These are phyloP conservation scores for Mimosa bimucronata DNA, from an alignment of 306 rosid genomes.

Conservation along the genomic window DNA sequence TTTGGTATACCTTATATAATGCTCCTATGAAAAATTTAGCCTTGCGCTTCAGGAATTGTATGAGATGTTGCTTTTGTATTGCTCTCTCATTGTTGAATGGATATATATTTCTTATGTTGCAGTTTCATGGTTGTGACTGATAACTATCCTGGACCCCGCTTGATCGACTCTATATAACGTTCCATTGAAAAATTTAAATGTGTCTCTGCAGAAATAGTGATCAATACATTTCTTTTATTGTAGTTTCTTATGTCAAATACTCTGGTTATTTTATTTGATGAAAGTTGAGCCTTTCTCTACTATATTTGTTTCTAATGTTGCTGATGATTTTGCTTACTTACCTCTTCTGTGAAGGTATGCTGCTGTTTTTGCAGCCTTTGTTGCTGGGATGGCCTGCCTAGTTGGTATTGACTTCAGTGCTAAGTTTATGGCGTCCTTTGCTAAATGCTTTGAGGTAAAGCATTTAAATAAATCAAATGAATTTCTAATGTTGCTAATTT, in stretches of 20 bases:
- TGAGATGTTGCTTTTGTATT: background rate
- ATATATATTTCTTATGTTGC: background rate
- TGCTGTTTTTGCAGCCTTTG: constrained; percentile 87
- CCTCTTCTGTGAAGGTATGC: constrained; percentile 68
- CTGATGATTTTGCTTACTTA: constrained; percentile 30
- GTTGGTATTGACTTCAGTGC: constrained; percentile 85
- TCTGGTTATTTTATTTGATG: background rate
- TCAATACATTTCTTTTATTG: background rate
- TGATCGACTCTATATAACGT: background rate
- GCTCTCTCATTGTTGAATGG: background rate
- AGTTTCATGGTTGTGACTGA: background rate
- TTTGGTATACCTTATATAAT: background rate
- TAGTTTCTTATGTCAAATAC: background rate
- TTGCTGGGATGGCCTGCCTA: constrained; percentile 84
- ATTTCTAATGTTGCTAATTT: constrained; percentile 14
- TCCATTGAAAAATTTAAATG: background rate
- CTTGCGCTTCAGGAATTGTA: background rate
- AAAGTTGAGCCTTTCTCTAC: constrained; percentile 5
- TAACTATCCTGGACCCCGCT: background rate
- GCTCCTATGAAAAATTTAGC: background rate
- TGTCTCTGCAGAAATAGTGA: background rate
- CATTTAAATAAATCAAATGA: constrained; percentile 11
- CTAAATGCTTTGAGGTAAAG: constrained; percentile 81
- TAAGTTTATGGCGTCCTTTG: constrained; percentile 79
- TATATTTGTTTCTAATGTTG: constrained; percentile 29